phyloP scores from a whole-genome alignment of 768 basidiomycete species.

The Podaxis sp. region DNA sequence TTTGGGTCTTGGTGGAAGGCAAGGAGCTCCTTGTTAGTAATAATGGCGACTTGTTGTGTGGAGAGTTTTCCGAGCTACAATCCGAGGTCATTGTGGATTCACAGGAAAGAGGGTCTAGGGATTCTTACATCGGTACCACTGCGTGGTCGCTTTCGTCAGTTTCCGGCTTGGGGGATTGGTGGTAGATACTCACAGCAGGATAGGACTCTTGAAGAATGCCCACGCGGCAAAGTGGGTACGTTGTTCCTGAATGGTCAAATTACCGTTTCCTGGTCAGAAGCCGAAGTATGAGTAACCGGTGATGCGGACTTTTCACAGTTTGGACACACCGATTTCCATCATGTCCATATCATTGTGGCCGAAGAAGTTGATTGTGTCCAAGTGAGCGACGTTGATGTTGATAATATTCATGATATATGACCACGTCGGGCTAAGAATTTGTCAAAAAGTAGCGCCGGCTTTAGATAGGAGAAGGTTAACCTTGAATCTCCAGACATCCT shows the following conservation, averaged over 20 bases:
- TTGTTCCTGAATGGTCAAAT: conserved; percentile 46
- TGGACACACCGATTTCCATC: conserved; percentile 23
- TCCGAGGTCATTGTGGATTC: conserved; percentile 11
- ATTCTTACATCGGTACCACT: conserved; percentile 40
- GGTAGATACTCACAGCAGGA: conserved; percentile 38
- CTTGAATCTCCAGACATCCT: conserved; percentile 49
- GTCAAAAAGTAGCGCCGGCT: background rate
- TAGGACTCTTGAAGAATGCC: conserved; percentile 58
- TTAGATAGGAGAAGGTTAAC: conserved; percentile 19
- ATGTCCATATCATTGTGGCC: conserved; percentile 15
- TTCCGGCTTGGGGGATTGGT: background rate
- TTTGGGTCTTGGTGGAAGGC: conserved; percentile 53
- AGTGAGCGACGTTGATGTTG: conserved; percentile 35
- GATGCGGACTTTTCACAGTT: no score
- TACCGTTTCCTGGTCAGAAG: conserved; percentile 41
- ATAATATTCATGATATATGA: conserved; percentile 48
- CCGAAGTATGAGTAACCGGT: background rate
- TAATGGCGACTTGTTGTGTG: conserved; percentile 43
- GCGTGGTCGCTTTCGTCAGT: background rate
- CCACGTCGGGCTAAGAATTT: conserved; percentile 41
- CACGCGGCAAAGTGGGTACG: conserved; percentile 60
- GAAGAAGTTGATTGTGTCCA: conserved; percentile 15
- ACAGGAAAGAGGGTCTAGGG: background rate
- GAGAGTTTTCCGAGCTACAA: conserved; percentile 41
- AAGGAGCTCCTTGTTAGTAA: conserved; percentile 51